These are phyloP conservation scores for Bothriochloa decipiens DNA, from an alignment of 176 grass and related monocot genomes.

Conservation along the genomic window DNA sequence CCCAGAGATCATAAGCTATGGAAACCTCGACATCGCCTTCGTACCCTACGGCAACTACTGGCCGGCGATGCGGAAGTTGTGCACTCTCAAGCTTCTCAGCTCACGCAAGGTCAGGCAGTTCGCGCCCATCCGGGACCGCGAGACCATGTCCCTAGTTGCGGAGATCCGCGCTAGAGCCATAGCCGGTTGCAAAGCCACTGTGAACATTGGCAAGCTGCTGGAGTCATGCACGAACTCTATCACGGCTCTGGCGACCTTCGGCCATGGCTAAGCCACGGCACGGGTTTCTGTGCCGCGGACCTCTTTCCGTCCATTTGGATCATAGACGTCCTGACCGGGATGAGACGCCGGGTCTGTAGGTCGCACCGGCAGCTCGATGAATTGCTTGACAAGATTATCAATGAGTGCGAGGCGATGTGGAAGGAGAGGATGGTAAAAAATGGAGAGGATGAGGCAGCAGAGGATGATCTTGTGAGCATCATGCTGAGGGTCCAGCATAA, in stretches of 20 bases:
- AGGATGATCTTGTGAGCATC: too few species aligned
- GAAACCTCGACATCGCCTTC: neutral
- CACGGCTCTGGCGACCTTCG: too few species aligned
- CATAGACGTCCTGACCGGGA: neutral
- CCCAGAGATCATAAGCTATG: neutral
- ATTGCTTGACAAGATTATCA: neutral
- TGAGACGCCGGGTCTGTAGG: neutral
- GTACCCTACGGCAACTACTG: neutral
- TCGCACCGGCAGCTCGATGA: neutral
- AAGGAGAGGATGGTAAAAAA: neutral
- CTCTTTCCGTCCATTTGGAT: neutral
- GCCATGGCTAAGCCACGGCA: too few species aligned
- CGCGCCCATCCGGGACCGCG: too few species aligned
- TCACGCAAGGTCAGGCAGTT: too few species aligned
- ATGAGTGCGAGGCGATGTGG: neutral
- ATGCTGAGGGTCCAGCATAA: too few species aligned
- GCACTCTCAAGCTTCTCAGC: too few species aligned
- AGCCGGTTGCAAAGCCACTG: too few species aligned
- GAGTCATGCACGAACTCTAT: neutral
- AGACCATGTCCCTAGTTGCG: too few species aligned
- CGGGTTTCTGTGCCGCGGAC: neutral
- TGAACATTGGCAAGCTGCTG: neutral
- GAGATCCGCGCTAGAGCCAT: neutral
- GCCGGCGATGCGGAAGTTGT: too few species aligned
- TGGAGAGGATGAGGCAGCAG: too few species aligned